phyloP scores from a whole-genome alignment of 352 stramenopile species.

The Globisporangium megalacanthum region DNA sequence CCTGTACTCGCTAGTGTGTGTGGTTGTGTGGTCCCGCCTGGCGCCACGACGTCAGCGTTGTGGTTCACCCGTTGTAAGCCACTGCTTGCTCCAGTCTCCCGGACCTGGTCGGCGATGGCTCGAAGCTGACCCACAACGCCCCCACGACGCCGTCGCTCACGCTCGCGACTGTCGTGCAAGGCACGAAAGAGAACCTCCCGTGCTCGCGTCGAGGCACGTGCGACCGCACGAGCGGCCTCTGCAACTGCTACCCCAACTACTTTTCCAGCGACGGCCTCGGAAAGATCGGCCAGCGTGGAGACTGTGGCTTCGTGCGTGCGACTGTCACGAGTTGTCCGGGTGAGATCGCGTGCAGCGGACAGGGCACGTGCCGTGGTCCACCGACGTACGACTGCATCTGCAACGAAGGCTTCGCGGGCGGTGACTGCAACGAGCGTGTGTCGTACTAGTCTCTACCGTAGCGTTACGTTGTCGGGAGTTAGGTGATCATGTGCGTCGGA shows the following conservation, averaged over 20 bases:
- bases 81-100: conserved; percentile 28
- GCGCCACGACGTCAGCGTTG: not conserved
- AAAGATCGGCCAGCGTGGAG: conserved; percentile 77
- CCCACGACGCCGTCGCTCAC: conserved; percentile 36
- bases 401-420: conserved; percentile 67
- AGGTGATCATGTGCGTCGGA: not conserved
- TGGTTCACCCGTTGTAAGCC: not conserved
- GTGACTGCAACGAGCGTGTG: conserved; percentile 62
- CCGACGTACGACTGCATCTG: conserved; percentile 78
- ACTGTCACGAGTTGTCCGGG: conserved; percentile 63
- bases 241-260: conserved; percentile 81
- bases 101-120: conserved; percentile 51
- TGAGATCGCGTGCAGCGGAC: conserved; percentile 68
- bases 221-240: conserved; percentile 67
- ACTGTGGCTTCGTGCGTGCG: conserved; percentile 84
- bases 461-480: no score
- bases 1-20: no score
- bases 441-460: not conserved
- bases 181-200: conserved; percentile 84
- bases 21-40: not conserved
- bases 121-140: conserved; percentile 41
- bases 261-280: conserved; percentile 80
- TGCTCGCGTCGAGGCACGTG: conserved; percentile 87
- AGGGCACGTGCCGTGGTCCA: conserved; percentile 62
- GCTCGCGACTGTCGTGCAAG: conserved; percentile 55